Conservation (phyloP, 495 filamentous ascomycete genomes). For the Sordaria brevicollis region DNA sequence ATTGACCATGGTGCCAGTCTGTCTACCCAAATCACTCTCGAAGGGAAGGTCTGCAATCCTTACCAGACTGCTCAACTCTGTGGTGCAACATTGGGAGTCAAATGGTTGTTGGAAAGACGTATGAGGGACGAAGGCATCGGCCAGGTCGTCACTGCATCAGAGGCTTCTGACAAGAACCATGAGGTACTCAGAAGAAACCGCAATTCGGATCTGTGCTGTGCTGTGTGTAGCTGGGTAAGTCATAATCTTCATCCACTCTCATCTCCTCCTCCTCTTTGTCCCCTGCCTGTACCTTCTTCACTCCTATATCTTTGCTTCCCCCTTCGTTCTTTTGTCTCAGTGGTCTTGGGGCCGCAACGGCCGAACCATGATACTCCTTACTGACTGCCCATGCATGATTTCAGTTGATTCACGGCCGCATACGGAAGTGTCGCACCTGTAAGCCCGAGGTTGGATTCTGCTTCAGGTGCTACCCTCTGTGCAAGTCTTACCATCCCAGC, state of each 20-base stretch:
- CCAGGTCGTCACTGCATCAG: not conserved
- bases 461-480: too few species aligned
- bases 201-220: not conserved
- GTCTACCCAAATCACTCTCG: not conserved
- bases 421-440: too few species aligned
- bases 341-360: too few species aligned
- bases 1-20: not conserved
- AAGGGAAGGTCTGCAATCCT: not conserved
- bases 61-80: not conserved
- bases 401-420: too few species aligned
- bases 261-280: too few species aligned
- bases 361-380: too few species aligned
- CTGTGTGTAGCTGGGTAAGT: not conserved
- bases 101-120: not conserved
- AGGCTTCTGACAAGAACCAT: not conserved
- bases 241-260: not conserved
- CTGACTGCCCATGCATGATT: too few species aligned
- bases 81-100: not conserved
- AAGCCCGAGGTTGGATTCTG: too few species aligned
- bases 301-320: too few species aligned
- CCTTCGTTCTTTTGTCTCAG: too few species aligned
- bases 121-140: not conserved
- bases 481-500: too few species aligned
- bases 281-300: too few species aligned
- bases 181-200: not conserved